phyloP scores from a whole-genome alignment of 75 land plant species.

The Sequoiadendron giganteum region DNA sequence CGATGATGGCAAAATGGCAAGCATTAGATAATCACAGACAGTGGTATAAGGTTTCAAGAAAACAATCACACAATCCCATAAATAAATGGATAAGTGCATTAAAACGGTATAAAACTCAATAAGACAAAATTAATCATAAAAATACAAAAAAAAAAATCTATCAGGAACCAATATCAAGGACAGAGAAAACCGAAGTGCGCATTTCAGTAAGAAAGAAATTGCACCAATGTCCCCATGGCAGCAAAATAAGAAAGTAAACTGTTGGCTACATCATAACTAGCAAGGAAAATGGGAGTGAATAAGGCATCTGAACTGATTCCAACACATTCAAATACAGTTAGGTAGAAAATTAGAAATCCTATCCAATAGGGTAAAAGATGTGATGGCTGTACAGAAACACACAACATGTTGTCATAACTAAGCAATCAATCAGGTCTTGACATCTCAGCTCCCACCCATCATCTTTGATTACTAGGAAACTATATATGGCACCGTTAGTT shows the following conservation, averaged over 20 bases:
- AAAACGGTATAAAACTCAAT: not conserved
- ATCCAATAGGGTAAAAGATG: not conserved
- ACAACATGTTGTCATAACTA: not conserved
- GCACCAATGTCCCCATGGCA: not conserved
- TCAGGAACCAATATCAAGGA: not conserved
- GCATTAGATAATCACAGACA: not conserved
- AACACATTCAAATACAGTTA: not conserved
- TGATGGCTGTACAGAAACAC: not conserved
- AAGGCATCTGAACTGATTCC: not conserved
- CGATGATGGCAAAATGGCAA: not conserved
- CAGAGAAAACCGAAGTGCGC: not conserved
- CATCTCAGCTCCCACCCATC: not conserved
- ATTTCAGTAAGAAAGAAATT: not conserved
- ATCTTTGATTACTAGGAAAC: not conserved
- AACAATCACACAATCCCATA: not conserved
- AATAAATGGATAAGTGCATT: not conserved
- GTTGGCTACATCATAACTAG: not conserved
- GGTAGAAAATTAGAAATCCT: not conserved
- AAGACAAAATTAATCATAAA: not conserved
- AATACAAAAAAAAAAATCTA: not conserved
- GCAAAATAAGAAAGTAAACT: not conserved
- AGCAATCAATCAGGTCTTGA: not conserved
- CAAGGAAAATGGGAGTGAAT: not conserved
- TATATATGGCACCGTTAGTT: not conserved
- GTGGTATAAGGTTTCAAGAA: not conserved